A percentile compares a stretch with the other conserved stretches of the same genome.
These are phyloP conservation scores for Paraphoma sp. DNA, from an alignment of 2,329 filamentous ascomycete species.

Conservation along the genomic window DNA sequence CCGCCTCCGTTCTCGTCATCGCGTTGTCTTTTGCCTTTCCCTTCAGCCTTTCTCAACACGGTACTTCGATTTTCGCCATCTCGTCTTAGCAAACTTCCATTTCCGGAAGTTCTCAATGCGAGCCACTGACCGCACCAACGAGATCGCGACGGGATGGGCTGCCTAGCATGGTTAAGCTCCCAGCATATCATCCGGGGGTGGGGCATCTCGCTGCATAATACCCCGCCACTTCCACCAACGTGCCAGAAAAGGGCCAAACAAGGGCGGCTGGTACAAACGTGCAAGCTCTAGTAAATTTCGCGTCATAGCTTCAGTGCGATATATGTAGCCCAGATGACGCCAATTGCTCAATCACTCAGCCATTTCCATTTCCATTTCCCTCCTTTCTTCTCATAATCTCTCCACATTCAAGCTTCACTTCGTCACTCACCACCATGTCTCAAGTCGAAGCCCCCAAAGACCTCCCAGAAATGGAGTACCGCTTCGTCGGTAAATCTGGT, in stretches of 20 bases:
- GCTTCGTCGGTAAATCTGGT: conserved; percentile 73
- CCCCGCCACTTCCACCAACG: conserved; percentile 2
- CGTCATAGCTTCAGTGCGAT: neutral
- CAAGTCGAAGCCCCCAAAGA: conserved; percentile 20
- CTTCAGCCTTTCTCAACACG: neutral
- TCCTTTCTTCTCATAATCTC: neutral
- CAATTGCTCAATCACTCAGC: neutral
- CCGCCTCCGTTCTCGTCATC: neutral
- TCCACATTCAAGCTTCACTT: neutral
- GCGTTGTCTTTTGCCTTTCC: neutral
- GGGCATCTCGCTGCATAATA: conserved; percentile 7
- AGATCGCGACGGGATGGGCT: conserved; percentile 4
- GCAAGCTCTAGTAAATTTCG: neutral
- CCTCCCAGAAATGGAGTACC: conserved; percentile 69
- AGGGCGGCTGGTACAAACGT: neutral
- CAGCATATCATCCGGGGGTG: neutral
- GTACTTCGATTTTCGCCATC: neutral
- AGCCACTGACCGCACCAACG: neutral
- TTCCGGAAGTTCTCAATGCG: neutral
- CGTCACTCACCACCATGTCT: conserved; percentile 4
- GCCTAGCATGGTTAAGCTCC: neutral
- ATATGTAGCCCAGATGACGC: neutral
- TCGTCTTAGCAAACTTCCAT: neutral
- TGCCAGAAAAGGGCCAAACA: conserved; percentile 4
- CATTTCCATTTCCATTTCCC: neutral